Evolutionary conservation across 768 basidiomycete genomes (phyloP).

Genomic region (Chalciporus pseudorubinellus): DNA sequence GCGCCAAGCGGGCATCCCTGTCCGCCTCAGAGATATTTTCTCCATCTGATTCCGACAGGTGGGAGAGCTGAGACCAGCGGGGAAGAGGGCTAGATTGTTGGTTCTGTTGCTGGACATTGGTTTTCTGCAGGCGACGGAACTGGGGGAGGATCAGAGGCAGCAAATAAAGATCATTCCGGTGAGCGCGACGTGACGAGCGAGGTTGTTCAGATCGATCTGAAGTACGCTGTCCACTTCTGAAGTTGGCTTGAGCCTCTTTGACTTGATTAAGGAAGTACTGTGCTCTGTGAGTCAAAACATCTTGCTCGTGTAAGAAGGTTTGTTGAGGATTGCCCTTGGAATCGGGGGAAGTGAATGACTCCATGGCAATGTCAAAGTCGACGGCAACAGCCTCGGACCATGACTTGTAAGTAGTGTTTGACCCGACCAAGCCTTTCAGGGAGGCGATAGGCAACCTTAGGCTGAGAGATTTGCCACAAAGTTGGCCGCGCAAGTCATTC

Average conservation of each 20-base stretch:
- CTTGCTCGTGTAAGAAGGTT: slow-evolving; percentile 69
- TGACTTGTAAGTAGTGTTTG: slow-evolving; percentile 35
- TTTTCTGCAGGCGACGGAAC: slow-evolving; percentile 13
- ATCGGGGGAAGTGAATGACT: slow-evolving; percentile 65
- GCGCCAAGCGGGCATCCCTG: slow-evolving; percentile 73
- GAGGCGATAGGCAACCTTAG: slow-evolving; percentile 52
- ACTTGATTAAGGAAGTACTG: slow-evolving; percentile 46
- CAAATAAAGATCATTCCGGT: slow-evolving; percentile 52
- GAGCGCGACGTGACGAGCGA: slow-evolving; percentile 18
- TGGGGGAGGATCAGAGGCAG: slow-evolving; percentile 37
- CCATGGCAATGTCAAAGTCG: slow-evolving; percentile 54
- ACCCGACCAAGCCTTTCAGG: slow-evolving; percentile 50
- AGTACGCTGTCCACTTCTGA: neutral
- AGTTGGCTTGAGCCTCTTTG: slow-evolving; percentile 13
- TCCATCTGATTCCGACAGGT: slow-evolving; percentile 62
- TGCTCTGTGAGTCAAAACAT: slow-evolving; percentile 63
- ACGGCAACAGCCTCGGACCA: slow-evolving; percentile 71
- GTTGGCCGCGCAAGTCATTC: slow-evolving; percentile 73
- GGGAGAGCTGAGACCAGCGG: slow-evolving; percentile 23
- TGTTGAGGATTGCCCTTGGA: slow-evolving; percentile 55
- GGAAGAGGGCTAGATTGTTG: slow-evolving; percentile 6
- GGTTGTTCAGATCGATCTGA: slow-evolving; percentile 1
- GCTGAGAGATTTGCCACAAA: slow-evolving; percentile 62
- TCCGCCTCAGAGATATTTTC: slow-evolving; percentile 62
- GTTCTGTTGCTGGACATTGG: slow-evolving; percentile 6